A percentile compares a stretch with the other conserved stretches of the same genome.
phyloP scores from a whole-genome alignment of 352 stramenopile genomes.

The Saprolegnia parasitica region DNA sequence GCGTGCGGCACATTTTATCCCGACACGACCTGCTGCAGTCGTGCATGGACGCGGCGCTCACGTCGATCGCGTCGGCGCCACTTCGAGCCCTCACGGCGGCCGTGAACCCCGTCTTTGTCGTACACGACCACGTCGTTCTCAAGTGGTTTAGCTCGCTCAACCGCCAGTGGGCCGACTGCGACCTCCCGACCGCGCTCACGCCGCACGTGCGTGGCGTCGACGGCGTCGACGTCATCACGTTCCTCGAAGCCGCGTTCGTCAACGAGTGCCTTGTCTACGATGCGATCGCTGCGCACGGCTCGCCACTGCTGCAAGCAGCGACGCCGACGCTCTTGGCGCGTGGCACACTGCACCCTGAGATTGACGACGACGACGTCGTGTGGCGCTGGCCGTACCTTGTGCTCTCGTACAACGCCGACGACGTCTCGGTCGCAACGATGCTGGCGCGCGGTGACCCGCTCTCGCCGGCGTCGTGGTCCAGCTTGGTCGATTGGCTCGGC shows the following conservation, averaged over 20 bases:
- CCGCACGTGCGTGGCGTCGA: conserved; percentile 39
- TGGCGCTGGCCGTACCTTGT: conserved; percentile 85
- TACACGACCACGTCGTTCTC: conserved; percentile 53
- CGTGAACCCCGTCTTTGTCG: conserved; percentile 70
- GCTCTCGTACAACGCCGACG: conserved; percentile 55
- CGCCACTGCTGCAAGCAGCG: conserved; percentile 57
- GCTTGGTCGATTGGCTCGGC: conserved; percentile 57
- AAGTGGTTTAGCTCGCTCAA: conserved; percentile 87
- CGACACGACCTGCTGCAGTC: not conserved
- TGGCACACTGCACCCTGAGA: not conserved
- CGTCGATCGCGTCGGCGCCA: conserved; percentile 29
- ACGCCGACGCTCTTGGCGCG: conserved; percentile 37
- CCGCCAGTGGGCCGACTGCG: conserved; percentile 72
- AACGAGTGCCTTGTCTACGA: conserved; percentile 23
- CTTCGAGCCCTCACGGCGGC: conserved; percentile 48
- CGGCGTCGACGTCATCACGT: conserved; percentile 10
- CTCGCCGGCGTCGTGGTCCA: conserved; percentile 45
- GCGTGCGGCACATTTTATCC: conserved; percentile 2
- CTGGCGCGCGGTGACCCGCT: conserved; percentile 46
- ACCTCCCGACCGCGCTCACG: conserved; percentile 61
- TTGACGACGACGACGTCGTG: conserved; percentile 1
- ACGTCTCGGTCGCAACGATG: conserved; percentile 48
- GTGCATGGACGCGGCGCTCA: conserved; percentile 30
- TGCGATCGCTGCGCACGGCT: conserved; percentile 31
- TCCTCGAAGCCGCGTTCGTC: conserved; percentile 19